phyloP scores from a whole-genome alignment of 306 rosid species.

The Astragalus membranaceus region DNA sequence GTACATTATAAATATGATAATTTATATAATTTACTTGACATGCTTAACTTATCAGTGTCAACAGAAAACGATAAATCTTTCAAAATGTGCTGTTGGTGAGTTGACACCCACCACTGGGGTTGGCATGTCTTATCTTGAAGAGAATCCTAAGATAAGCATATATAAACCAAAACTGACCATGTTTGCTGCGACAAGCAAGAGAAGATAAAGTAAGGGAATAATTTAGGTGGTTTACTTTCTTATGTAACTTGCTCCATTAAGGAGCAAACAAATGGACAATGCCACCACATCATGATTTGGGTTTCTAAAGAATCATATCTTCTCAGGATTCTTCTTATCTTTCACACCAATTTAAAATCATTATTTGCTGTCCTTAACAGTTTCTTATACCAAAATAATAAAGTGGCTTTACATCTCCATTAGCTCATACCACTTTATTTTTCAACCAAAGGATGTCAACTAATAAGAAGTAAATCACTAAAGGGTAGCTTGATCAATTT shows the following conservation, averaged over 20 bases:
- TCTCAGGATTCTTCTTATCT: slow-evolving; percentile 24
- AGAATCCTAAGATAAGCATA: slow-evolving; percentile 19
- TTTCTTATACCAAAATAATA: slow-evolving; percentile 17
- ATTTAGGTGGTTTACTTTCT: slow-evolving; percentile 13
- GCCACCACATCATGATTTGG: slow-evolving; percentile 37
- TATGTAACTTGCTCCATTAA: slow-evolving; percentile 12
- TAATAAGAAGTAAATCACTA: background rate
- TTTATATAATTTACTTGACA: no score
- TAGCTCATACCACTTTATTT: background rate
- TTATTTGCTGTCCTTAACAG: slow-evolving; percentile 22
- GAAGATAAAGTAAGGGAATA: background rate
- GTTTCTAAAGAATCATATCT: slow-evolving; percentile 49
- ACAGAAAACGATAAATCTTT: background rate
- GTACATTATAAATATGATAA: background rate
- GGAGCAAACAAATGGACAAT: slow-evolving; percentile 21
- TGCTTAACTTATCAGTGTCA: background rate
- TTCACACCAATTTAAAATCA: background rate
- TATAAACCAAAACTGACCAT: background rate
- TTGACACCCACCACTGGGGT: slow-evolving; percentile 20
- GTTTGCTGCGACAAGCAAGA: background rate
- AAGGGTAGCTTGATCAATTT: no score
- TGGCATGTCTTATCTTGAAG: background rate
- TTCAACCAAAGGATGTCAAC: background rate
- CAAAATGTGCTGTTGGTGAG: background rate
- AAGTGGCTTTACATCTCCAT: slow-evolving; percentile 25